Conservation (phyloP, 2,329 filamentous ascomycete genomes). For the Botrytis fragariae region DNA sequence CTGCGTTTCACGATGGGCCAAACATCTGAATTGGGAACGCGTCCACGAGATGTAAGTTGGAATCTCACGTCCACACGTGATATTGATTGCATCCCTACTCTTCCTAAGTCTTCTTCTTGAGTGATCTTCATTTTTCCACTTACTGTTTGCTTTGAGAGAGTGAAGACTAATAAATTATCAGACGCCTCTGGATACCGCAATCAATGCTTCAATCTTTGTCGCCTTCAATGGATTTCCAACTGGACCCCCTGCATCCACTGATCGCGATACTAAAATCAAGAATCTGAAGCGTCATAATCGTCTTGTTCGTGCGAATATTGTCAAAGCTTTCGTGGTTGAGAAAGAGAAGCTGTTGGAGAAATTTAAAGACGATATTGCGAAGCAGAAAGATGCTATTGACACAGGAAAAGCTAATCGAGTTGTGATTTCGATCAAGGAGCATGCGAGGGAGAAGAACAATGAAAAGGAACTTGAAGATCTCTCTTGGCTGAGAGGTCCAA, state of each 20-base stretch:
- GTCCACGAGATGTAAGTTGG: slow-evolving; percentile 1
- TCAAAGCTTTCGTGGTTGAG: slow-evolving; percentile 22
- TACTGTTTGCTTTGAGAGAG: not conserved
- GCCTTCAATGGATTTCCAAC: slow-evolving; percentile 28
- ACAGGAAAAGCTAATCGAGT: not conserved
- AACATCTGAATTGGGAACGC: not conserved
- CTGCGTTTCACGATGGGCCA: not conserved
- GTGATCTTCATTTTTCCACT: not conserved
- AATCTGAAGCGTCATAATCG: slow-evolving; percentile 31
- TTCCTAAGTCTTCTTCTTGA: not conserved
- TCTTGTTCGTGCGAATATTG: slow-evolving; percentile 28
- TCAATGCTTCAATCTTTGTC: slow-evolving; percentile 31
- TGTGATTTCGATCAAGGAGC: not conserved
- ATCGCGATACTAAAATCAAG: slow-evolving; percentile 24
- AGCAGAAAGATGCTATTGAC: not conserved
- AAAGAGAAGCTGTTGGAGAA: slow-evolving; percentile 11
- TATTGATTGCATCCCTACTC: not conserved
- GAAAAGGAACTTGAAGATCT: not conserved
- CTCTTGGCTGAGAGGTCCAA: not conserved
- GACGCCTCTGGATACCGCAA: slow-evolving; percentile 13
- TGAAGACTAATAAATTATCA: not conserved
- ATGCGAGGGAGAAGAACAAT: slow-evolving; percentile 4
- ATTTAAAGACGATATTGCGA: not conserved
- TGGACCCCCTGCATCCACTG: not conserved
- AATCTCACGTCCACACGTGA: slow-evolving; percentile 15